Evolutionary conservation across 179 eudicot genomes (phyloP).

Genomic region (Silene noctiflora): DNA sequence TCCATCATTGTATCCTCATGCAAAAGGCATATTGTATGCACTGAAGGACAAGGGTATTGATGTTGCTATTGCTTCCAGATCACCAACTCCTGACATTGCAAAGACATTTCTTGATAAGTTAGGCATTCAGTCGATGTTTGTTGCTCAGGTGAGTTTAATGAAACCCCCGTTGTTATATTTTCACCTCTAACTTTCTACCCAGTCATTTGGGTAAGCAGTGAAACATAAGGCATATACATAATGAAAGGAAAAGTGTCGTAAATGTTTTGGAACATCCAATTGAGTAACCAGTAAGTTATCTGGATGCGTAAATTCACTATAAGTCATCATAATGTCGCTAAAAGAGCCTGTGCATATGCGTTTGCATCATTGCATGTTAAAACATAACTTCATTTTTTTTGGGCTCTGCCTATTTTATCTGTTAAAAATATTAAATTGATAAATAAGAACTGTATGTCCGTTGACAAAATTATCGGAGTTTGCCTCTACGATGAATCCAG

Average conservation of each 20-base stretch:
- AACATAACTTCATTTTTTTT: neutral
- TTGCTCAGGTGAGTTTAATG: constrained; percentile 63
- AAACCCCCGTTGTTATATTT: neutral
- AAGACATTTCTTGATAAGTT: constrained; percentile 77
- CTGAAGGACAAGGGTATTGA: constrained; percentile 85
- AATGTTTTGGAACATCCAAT: neutral
- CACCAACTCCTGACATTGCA: constrained; percentile 93
- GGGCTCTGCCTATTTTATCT: too few species aligned
- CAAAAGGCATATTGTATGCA: constrained; percentile 77
- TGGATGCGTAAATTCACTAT: neutral
- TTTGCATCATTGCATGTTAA: too few species aligned
- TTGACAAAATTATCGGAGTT: neutral
- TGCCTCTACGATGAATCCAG: neutral
- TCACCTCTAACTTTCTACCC: neutral
- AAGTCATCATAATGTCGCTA: neutral
- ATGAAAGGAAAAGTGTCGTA: neutral
- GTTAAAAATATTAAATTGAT: too few species aligned
- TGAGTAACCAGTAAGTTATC: neutral
- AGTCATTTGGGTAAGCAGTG: neutral
- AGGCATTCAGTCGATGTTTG: constrained; percentile 74
- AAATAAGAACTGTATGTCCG: too few species aligned
- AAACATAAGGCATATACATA: neutral
- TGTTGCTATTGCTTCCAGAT: constrained; percentile 91
- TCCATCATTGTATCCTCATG: constrained; percentile 88
- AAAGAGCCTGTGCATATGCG: too few species aligned